Percentiles rank a stretch among this genome's conserved stretches.
These are phyloP conservation scores for Fusarium sp. DNA, from an alignment of 2,329 filamentous ascomycete genomes.

Conservation along the genomic window DNA sequence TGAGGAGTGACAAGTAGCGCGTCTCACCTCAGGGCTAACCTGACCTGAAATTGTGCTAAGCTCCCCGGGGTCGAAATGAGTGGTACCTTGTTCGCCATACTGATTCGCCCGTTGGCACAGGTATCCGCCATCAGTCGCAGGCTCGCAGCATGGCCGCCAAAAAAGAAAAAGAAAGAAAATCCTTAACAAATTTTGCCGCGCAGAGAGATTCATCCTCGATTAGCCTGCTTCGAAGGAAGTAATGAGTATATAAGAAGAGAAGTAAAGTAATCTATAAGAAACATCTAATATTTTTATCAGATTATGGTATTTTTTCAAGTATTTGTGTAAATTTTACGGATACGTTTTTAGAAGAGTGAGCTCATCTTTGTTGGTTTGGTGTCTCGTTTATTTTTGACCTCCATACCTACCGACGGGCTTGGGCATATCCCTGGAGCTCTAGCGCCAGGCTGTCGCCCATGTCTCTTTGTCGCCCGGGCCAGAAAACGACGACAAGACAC, in stretches of 20 bases:
- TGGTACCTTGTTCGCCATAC: conserved; percentile 18
- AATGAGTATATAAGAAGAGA: neutral
- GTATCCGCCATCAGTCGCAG: conserved; percentile 13
- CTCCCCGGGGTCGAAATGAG: conserved; percentile 1
- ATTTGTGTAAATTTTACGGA: neutral
- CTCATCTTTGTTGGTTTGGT: neutral
- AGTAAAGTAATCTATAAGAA: neutral
- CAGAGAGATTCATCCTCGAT: neutral
- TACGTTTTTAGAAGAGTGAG: neutral
- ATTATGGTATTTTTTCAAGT: neutral
- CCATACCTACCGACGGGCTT: neutral
- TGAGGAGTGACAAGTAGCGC: conserved; percentile 31
- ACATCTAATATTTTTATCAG: neutral
- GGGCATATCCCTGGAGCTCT: conserved; percentile 32
- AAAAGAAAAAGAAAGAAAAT: conserved; percentile 16
- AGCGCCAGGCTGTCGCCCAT: conserved; percentile 38
- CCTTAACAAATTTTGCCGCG: conserved; percentile 24
- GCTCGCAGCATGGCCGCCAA: conserved; percentile 5
- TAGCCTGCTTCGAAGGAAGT: neutral
- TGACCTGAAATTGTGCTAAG: conserved; percentile 29
- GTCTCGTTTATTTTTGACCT: neutral
- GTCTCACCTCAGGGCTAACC: conserved; percentile 29
- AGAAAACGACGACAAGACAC: conserved; percentile 39
- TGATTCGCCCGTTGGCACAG: neutral
- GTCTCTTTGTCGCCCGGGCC: conserved; percentile 33